Evolutionary conservation across 2,329 filamentous ascomycete genomes (phyloP).

Genomic region (Fusarium avenaceum): DNA sequence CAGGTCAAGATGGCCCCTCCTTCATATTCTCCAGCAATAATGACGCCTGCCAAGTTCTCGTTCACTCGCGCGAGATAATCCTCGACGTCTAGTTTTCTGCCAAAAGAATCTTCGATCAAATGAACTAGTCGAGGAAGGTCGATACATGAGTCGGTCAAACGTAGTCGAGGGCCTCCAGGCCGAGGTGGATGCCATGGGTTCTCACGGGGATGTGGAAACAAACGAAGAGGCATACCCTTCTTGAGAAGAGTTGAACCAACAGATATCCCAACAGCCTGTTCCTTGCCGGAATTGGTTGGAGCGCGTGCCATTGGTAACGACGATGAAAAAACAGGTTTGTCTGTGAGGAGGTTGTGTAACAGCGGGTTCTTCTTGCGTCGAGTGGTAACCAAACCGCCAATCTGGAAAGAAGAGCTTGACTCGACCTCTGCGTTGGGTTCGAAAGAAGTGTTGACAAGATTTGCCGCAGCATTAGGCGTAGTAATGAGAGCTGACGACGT

Average conservation of each 20-base stretch:
- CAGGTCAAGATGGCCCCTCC: constrained; percentile 95
- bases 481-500: constrained; percentile 91
- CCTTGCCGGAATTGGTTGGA: constrained; percentile 48
- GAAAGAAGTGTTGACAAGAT: constrained; percentile 55
- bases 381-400: constrained; percentile 66
- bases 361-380: constrained; percentile 79
- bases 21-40: constrained; percentile 96
- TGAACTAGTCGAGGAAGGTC: constrained; percentile 86
- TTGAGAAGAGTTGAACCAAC: constrained; percentile 84
- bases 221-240: constrained; percentile 87
- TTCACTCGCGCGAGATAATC: constrained; percentile 87
- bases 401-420: constrained; percentile 66
- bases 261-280: constrained; percentile 34
- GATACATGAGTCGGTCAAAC: constrained; percentile 83
- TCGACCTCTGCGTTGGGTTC: constrained; percentile 46
- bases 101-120: constrained; percentile 94
- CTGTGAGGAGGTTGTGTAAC: constrained; percentile 95
- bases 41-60: constrained; percentile 86
- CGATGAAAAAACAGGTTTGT: constrained; percentile 92
- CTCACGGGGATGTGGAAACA: constrained; percentile 81
- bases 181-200: constrained; percentile 77
- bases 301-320: constrained; percentile 84
- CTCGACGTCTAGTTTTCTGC: constrained; percentile 83
- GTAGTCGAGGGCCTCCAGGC: constrained; percentile 71
- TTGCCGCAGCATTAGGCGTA: constrained; percentile 84